Conservation (phyloP, 345 rosid genomes). For the Lepidium africanum region DNA sequence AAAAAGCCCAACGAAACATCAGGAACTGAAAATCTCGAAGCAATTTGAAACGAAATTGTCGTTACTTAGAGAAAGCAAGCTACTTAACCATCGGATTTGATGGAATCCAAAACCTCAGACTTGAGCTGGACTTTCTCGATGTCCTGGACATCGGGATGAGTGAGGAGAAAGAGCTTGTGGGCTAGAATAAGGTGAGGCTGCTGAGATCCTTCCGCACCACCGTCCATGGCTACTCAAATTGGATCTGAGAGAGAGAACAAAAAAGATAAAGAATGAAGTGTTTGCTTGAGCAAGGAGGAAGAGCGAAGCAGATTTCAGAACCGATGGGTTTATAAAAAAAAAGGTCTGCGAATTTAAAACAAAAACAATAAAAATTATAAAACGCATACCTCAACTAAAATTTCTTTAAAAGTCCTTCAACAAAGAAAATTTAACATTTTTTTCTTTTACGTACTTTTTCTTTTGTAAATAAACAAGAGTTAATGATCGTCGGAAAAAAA, state of each 20-base stretch:
- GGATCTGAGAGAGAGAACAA: conserved; percentile 24
- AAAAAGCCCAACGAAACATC: background rate
- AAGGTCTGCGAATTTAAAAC: too few species aligned
- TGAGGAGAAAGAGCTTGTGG: conserved; percentile 71
- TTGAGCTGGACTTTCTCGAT: conserved; percentile 89
- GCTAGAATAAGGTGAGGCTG: conserved; percentile 84
- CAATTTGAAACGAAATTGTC: background rate
- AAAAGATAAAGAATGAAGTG: background rate
- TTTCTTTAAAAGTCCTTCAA: too few species aligned
- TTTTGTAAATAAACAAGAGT: too few species aligned
- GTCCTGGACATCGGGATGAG: conserved; percentile 71
- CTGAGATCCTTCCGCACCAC: conserved; percentile 67
- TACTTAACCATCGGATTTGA: conserved; percentile 58
- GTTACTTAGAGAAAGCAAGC: background rate
- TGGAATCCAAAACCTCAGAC: conserved; percentile 67
- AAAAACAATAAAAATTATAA: too few species aligned
- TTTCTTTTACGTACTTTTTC: too few species aligned
- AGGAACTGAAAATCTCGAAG: background rate
- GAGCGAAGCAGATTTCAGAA: background rate
- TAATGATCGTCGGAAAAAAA: too few species aligned
- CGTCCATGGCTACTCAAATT: conserved; percentile 48
- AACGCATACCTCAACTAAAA: too few species aligned
- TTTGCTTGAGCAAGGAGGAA: conserved; percentile 38
- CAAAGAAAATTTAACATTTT: too few species aligned
- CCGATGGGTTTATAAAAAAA: background rate